A percentile compares a stretch with the other conserved stretches of the same genome.
Conservation (phyloP, 202 grass and related monocot species). For the Cymbopogon flexuosus region DNA sequence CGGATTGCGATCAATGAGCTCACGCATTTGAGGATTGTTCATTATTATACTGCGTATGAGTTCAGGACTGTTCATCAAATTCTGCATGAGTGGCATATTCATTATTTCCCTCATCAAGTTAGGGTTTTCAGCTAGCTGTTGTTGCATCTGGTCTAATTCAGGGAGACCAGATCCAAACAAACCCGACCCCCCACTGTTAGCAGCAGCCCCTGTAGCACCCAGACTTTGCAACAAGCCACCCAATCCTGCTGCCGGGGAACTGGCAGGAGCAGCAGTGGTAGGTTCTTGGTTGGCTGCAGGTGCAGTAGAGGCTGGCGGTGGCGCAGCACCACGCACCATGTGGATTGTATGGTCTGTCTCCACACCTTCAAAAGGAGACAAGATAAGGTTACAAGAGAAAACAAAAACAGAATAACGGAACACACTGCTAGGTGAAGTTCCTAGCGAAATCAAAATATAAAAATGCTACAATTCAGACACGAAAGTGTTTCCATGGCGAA, state of each 20-base stretch:
- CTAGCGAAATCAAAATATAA: not conserved
- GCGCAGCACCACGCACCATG: conserved; percentile 65
- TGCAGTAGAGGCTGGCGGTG: conserved; percentile 35
- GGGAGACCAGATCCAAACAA: conserved; percentile 48
- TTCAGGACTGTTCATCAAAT: conserved; percentile 80
- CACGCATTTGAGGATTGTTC: conserved; percentile 97
- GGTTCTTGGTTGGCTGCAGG: conserved; percentile 39
- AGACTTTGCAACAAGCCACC: conserved; percentile 56
- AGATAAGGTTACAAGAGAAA: not conserved
- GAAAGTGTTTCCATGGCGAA: not conserved
- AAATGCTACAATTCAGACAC: not conserved
- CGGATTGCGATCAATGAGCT: conserved; percentile 86
- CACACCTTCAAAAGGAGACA: conserved; percentile 52
- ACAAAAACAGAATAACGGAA: not conserved
- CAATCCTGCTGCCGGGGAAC: conserved; percentile 32
- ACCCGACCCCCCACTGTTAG: conserved; percentile 32
- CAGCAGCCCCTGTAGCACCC: conserved; percentile 34
- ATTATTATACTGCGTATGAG: conserved; percentile 80
- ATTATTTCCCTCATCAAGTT: conserved; percentile 93
- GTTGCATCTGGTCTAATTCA: conserved; percentile 58
- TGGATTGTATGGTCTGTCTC: conserved; percentile 93
- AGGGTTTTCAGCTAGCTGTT: conserved; percentile 77
- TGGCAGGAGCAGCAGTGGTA: conserved; percentile 42
- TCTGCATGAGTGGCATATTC: conserved; percentile 83
- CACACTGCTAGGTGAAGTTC: not conserved